Conservation (phyloP, 371 early-diverging fungal genomes). For the Zychaea mexicana region DNA sequence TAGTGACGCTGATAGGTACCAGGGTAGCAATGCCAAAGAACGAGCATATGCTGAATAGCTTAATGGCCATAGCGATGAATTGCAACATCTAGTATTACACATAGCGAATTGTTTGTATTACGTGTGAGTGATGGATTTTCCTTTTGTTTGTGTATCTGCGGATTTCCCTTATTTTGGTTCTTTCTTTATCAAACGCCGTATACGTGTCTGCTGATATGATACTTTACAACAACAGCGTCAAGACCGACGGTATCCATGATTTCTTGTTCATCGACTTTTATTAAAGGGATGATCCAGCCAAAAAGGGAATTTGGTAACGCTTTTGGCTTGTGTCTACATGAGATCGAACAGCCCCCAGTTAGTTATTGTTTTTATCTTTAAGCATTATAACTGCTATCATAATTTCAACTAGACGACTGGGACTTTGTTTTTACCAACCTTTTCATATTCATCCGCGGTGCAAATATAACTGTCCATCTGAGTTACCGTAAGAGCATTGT, state of each 20-base stretch:
- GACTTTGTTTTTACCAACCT: constrained; percentile 36
- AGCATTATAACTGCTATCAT: not conserved
- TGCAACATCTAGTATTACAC: constrained; percentile 46
- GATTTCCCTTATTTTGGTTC: not conserved
- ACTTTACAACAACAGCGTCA: constrained; percentile 66
- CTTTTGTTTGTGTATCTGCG: constrained; percentile 2
- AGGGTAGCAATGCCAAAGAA: constrained; percentile 38
- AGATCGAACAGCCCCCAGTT: not conserved
- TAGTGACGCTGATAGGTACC: constrained; percentile 39
- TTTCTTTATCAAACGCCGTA: not conserved
- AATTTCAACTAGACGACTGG: too few relatives aligned
- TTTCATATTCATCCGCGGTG: constrained; percentile 59
- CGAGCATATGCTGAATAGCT: constrained; percentile 43
- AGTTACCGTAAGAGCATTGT: too few relatives aligned
- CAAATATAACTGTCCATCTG: constrained; percentile 54
- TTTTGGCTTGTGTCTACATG: constrained; percentile 56
- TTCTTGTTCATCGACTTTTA: constrained; percentile 52
- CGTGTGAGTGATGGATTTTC: too few relatives aligned
- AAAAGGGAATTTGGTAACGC: constrained; percentile 53
- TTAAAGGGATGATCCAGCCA: constrained; percentile 64
- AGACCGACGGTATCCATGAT: constrained; percentile 63
- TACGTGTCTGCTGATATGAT: not conserved
- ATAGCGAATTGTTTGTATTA: too few relatives aligned
- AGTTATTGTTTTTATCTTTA: not conserved
- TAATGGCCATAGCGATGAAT: constrained; percentile 46